A percentile compares a stretch with the other conserved stretches of the same genome.
phyloP scores from a whole-genome alignment of 805 yeast species.

The Sugiyamaella smithiae region DNA sequence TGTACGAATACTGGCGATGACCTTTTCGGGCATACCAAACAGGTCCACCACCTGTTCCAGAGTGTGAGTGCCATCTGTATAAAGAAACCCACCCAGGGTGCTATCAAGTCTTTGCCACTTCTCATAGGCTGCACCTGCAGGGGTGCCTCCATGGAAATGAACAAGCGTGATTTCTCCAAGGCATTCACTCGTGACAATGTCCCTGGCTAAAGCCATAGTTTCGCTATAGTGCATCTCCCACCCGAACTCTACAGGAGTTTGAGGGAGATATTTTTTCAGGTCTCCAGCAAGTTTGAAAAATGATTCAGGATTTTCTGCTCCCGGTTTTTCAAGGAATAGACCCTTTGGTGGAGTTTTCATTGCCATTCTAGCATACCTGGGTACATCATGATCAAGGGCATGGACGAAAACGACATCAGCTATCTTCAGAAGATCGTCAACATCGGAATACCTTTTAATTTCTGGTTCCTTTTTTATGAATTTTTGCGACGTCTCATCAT shows the following conservation, averaged over 20 bases:
- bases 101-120: slow-evolving; percentile 14
- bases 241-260: slow-evolving; percentile 10
- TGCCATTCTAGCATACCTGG: slow-evolving; percentile 2
- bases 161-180: slow-evolving; percentile 13
- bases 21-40: slow-evolving; percentile 10
- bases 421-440: slow-evolving; percentile 4
- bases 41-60: slow-evolving; percentile 10
- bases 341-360: slow-evolving; percentile 8
- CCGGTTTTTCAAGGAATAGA: slow-evolving; percentile 9
- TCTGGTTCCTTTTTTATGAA: neutral
- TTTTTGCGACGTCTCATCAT: neutral
- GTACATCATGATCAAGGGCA: slow-evolving; percentile 14
- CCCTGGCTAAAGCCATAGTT: slow-evolving; percentile 10
- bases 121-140: slow-evolving; percentile 11
- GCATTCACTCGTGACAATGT: neutral
- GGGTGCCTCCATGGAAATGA: slow-evolving; percentile 15
- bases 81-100: slow-evolving; percentile 12
- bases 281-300: slow-evolving; percentile 2
- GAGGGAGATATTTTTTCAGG: slow-evolving; percentile 1
- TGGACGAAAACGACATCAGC: slow-evolving; percentile 13
- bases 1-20: slow-evolving; percentile 9
- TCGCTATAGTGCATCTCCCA: slow-evolving; percentile 16
- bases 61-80: slow-evolving; percentile 14
- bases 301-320: slow-evolving; percentile 10
- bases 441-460: neutral